Conservation (phyloP, 129 eudicot species). For the Heracleum sosnowskyi region DNA sequence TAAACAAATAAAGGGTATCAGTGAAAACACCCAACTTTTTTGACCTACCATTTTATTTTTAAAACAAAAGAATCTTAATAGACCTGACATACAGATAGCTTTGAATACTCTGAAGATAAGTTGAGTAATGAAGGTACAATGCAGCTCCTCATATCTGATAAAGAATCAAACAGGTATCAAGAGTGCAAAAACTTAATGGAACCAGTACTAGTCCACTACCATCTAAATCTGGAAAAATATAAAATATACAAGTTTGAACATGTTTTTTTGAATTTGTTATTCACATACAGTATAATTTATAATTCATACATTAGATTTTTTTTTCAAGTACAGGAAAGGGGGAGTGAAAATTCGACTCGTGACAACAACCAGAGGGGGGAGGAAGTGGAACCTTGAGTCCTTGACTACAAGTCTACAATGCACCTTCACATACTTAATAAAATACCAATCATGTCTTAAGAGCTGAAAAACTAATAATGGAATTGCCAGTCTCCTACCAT, state of each 20-base stretch:
- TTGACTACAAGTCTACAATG: neutral
- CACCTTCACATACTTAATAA: neutral
- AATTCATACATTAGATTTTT: neutral
- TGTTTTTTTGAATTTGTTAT: neutral
- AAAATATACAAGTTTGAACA: neutral
- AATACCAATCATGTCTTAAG: neutral
- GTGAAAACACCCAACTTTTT: slow-evolving; percentile 8
- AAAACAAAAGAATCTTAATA: neutral
- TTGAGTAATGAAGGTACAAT: neutral
- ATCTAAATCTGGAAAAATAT: neutral
- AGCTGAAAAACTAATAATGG: neutral
- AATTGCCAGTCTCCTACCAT: neutral
- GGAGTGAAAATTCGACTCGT: neutral
- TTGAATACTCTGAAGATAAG: neutral
- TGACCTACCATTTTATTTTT: slow-evolving; percentile 3
- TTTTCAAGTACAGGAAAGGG: neutral
- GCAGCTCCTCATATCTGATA: neutral
- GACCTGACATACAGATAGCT: slow-evolving; percentile 7
- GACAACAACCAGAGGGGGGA: neutral
- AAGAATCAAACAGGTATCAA: neutral
- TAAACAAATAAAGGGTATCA: slow-evolving; percentile 1
- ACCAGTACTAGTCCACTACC: neutral
- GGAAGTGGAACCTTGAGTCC: neutral
- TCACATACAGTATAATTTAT: neutral
- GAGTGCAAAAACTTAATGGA: neutral